Evolutionary conservation across 441 rosid genomes (phyloP), one percentile per base, ranked within the genome.

Genomic region (Bruguiera hainesii): DNA sequence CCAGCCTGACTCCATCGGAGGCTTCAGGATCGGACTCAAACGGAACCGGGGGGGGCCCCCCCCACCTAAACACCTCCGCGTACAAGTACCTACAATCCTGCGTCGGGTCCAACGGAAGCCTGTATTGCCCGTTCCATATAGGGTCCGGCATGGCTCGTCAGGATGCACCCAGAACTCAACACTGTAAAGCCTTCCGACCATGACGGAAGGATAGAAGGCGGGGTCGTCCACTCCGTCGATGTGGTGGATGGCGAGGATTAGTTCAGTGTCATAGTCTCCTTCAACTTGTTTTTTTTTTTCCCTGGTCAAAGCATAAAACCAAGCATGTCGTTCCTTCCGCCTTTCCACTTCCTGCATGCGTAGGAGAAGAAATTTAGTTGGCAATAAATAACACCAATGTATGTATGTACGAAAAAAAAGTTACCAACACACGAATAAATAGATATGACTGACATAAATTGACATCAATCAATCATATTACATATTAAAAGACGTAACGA

Each of bases 221-320:
- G 59, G 66, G 10, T 30, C 15, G 31, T 78, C 79, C 2, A 78
- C n/a, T 11, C 56, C 76, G 19, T 72, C 74, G 8, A 59, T 76
- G 6, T 53, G 5, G 48, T 65, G 4, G 11, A 77, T 57, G 4
- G 28, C 25, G 1, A 71, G 31, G 11, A 15, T 7, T 4, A 61
- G 11, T 1, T 29, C 73, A 15, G 39, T 1, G 1, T 18, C 48
- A 18, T 15, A 25, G 0, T 63, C 39, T 18, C 3, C 13, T 42
- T 56, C 60, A 3, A 26, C 21, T 3, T 11, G 16, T 30, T 0
- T 8, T 7, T 25, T 30, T 0, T 4, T 7, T 37, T 63, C 35
- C 20, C 25, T 20, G 25, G 18, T n/a, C 21, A 33, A 20, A 39
- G 46, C 16, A 39, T 2, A 7, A 35, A 35, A 9, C 42, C 10